Base-by-base conservation (phyloP, 2,329 filamentous ascomycete genomes). In the Epichloe sibirici region DNA sequence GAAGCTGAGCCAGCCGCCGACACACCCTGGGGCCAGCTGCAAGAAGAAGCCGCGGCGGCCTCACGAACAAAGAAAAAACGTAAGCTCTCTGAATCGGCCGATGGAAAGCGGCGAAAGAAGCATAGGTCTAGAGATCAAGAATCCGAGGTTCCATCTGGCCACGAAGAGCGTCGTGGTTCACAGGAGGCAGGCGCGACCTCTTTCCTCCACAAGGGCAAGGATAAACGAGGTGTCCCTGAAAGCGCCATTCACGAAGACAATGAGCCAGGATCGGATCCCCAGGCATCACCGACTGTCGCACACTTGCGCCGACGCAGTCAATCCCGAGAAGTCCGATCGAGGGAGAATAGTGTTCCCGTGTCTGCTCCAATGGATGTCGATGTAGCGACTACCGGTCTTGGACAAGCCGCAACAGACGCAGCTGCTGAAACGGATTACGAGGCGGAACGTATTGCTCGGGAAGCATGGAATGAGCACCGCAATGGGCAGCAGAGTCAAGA, bases 401-500 rank as follows among this genome's bases (percentile, higher is more conserved):
- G 28, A 42, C 43, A 52, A 28, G 25, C 1, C 15, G 38, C 28
- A 21, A 21, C 25, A 8, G 34, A 4, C 9, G 11, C 34, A 6
- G 39, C 40, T 21, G 37, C 31, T 21, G 50, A 55, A 13, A 52
- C 50, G 5, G 58, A 65, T 15, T 53, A 55, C 5, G 61, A 68
- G 46, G 57, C 65, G 2, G 63, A 64, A 48, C 60, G 56, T 44
- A 53, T 69, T 34, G 66, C 67, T 3, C 59, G 64, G 44, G 62
- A 70, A 52, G 66, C 68, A 23, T 68, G 62, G 66, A 61, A 62
- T 35, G 65, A 67, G 47, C 62, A 67, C 43, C 55, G 64, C 48
- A 67, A 63, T 12, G 62, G 56, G 4, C 62, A 68, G 35, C 53
- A 61, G 5, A 49, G 52, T 12, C 55, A 52, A 9, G 57, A 46